phyloP scores from a whole-genome alignment of 192 early-diverging fungal genomes.

The Pilobolus umbonatus region DNA sequence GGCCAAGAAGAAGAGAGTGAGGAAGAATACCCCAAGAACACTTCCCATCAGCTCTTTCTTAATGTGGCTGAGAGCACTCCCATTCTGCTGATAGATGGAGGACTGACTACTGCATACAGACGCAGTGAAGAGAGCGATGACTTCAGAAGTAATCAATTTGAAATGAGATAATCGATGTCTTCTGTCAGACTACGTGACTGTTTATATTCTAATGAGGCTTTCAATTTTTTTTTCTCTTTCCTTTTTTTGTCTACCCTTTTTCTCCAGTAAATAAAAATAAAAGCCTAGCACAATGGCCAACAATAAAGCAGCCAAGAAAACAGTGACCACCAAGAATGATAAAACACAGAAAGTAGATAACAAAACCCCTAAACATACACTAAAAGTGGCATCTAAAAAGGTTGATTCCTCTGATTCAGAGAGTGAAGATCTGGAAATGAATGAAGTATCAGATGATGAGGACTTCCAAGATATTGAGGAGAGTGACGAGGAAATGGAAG shows the following conservation, averaged over 20 bases:
- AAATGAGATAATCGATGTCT: background rate
- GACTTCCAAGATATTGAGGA: conserved; percentile 39
- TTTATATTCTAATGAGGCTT: conserved; percentile 8
- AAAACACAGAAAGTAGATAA: conserved; percentile 1
- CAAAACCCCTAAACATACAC: background rate
- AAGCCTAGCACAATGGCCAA: conserved; percentile 15
- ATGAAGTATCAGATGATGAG: conserved; percentile 26
- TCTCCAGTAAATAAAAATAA: too few species aligned
- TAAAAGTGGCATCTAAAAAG: conserved; percentile 33
- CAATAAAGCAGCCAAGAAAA: background rate
- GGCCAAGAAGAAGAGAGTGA: background rate
- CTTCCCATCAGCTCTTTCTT: conserved; percentile 20
- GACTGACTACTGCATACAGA: conserved; percentile 10
- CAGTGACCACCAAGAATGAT: background rate
- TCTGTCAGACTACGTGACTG: conserved; percentile 10
- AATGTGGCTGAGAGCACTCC: conserved; percentile 35
- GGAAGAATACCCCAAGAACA: background rate
- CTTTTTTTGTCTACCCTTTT: background rate
- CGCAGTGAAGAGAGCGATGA: background rate
- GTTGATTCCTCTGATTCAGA: conserved; percentile 28
- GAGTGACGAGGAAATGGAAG: background rate
- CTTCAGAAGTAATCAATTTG: background rate
- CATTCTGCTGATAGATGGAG: conserved; percentile 27
- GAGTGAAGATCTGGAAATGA: conserved; percentile 14
- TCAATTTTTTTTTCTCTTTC: conserved; percentile 11